Percentiles rank a stretch among this genome's conserved stretches.
Conservation (phyloP, 495 filamentous ascomycete genomes). For the Hypoxylon lienhwacheense region DNA sequence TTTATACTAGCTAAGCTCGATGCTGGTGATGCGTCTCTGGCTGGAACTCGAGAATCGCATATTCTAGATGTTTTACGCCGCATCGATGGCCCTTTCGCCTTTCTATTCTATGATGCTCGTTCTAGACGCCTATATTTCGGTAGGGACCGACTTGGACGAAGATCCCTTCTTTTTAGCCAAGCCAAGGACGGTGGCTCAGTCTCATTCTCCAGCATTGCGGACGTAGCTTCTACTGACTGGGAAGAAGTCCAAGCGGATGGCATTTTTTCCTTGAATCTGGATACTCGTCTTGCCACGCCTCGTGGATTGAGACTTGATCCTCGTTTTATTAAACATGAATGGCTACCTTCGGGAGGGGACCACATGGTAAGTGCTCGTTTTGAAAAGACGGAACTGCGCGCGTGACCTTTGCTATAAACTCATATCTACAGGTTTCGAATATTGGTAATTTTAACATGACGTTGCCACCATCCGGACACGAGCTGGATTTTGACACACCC, state of each 20-base stretch:
- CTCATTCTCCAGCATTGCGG: constrained; percentile 75
- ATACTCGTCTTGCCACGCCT: constrained; percentile 41
- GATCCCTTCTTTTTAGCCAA: constrained; percentile 69
- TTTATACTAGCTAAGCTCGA: constrained; percentile 66
- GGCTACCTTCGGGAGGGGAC: constrained; percentile 19
- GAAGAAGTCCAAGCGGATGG: constrained; percentile 82
- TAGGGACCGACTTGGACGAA: constrained; percentile 80
- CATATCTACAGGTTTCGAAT: constrained; percentile 56
- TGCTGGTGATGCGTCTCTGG: constrained; percentile 43
- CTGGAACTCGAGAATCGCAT: constrained; percentile 35
- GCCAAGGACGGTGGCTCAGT: constrained; percentile 52
- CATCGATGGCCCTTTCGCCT: constrained; percentile 86
- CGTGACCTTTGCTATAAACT: constrained; percentile 42
- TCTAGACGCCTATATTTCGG: constrained; percentile 70
- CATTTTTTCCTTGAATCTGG: constrained; percentile 65
- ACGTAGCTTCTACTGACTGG: constrained; percentile 60
- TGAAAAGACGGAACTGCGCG: constrained; percentile 4
- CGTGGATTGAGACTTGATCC: constrained; percentile 34
- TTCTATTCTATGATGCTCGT: constrained; percentile 77
- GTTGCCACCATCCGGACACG: constrained; percentile 40
- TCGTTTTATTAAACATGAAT: constrained; percentile 21
- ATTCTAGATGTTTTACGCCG: constrained; percentile 58
- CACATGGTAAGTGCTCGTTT: constrained; percentile 36
- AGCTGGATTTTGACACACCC: constrained; percentile 51
- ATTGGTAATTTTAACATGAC: constrained; percentile 64